Percentiles rank a stretch among this genome's conserved stretches.
Evolutionary conservation across 371 early-diverging fungal species (phyloP).

Genomic region (Capniomyces stellatus): DNA sequence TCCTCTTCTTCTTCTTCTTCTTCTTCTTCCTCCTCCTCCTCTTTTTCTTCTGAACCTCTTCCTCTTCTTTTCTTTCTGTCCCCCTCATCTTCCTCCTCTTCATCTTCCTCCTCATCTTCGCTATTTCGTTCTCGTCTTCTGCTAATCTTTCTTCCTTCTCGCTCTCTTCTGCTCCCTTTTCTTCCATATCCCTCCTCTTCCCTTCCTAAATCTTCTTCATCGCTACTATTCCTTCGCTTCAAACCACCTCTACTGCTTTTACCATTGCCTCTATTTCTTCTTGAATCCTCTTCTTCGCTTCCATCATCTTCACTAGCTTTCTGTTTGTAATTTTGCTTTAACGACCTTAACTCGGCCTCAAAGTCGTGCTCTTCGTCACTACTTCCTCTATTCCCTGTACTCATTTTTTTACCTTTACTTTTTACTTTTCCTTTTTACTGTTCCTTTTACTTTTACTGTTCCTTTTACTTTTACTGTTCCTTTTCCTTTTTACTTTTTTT

Average conservation of each 20-base stretch:
- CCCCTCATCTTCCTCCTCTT: slow-evolving; percentile 38
- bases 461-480: neutral
- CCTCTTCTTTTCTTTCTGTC: slow-evolving; percentile 3
- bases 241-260: no score
- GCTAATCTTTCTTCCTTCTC: slow-evolving; percentile 2
- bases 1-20: neutral
- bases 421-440: slow-evolving; percentile 22
- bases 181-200: neutral
- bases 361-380: slow-evolving; percentile 17
- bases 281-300: slow-evolving; percentile 42
- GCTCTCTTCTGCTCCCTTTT: slow-evolving; percentile 26
- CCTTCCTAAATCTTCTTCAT: neutral
- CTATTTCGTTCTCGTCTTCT: slow-evolving; percentile 2
- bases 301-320: slow-evolving; percentile 27
- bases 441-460: neutral
- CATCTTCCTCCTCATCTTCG: slow-evolving; percentile 19
- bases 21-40: slow-evolving; percentile 20
- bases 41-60: slow-evolving; percentile 10
- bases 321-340: slow-evolving; percentile 16
- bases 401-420: slow-evolving; percentile 27
- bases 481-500: neutral
- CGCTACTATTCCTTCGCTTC: no score
- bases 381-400: no score
- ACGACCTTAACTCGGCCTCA: slow-evolving; percentile 12
- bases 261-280: slow-evolving; percentile 14